Percentiles rank a stretch among this genome's conserved stretches.
Conservation (phyloP, 257 asterid species). For the Osmanthus fragrans region DNA sequence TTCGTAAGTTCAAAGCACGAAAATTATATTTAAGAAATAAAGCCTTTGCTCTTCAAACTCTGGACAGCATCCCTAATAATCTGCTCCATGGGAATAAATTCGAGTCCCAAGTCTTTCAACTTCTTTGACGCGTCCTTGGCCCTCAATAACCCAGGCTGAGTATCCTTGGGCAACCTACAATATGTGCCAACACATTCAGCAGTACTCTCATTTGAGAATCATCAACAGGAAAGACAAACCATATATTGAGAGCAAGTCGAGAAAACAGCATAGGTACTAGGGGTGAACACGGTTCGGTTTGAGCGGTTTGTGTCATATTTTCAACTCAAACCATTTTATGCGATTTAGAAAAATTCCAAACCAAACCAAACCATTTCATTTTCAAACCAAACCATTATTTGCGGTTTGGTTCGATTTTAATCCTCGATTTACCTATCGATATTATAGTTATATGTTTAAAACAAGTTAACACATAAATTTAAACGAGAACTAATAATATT, state of each 20-base stretch:
- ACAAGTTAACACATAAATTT: no score
- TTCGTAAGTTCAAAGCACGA: neutral
- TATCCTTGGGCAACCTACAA: slow-evolving; percentile 70
- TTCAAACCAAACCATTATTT: no score
- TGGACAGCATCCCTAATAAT: slow-evolving; percentile 74
- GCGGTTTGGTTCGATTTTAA: no score
- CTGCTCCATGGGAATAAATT: slow-evolving; percentile 74
- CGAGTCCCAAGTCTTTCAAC: slow-evolving; percentile 69
- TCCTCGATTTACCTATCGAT: no score
- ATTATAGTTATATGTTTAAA: no score
- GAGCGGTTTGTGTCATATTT: no score
- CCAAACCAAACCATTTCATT: no score
- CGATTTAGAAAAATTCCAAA: no score
- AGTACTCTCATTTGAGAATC: neutral
- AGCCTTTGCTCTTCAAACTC: slow-evolving; percentile 69
- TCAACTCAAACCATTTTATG: no score
- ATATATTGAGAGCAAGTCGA: neutral
- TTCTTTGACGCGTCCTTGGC: slow-evolving; percentile 62
- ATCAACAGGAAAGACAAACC: neutral
- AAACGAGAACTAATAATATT: no score
- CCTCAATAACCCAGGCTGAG: slow-evolving; percentile 72
- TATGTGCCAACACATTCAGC: neutral
- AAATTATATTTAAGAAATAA: slow-evolving; percentile 38
- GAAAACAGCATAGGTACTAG: neutral
- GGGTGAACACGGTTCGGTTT: no score